A percentile compares a stretch with the other conserved stretches of the same genome.
Conservation (phyloP, 352 stramenopile genomes). For the Phytopythium boreale region DNA sequence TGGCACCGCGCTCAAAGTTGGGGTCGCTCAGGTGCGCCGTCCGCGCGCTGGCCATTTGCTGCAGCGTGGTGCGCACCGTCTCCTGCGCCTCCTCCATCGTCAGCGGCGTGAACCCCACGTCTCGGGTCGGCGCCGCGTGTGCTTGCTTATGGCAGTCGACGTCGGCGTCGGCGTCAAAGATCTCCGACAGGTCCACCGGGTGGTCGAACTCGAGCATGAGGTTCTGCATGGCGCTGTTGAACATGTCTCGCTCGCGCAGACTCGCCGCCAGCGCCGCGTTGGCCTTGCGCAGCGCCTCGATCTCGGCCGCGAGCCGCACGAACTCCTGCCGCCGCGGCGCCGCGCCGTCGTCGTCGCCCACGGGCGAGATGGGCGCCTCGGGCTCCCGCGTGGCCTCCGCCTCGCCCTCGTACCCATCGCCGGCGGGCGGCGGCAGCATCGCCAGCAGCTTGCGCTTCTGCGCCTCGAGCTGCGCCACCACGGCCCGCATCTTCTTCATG, state of each 20-base stretch:
- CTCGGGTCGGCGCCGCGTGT: neutral
- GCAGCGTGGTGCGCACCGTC: slow-evolving; percentile 26
- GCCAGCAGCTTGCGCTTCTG: slow-evolving; percentile 39
- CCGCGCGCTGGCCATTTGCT: slow-evolving; percentile 30
- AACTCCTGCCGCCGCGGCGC: slow-evolving; percentile 30
- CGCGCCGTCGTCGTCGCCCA: slow-evolving; percentile 1
- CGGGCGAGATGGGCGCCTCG: slow-evolving; percentile 5
- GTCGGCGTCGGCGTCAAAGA: slow-evolving; percentile 9
- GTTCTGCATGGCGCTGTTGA: slow-evolving; percentile 50
- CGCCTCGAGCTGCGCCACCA: slow-evolving; percentile 41
- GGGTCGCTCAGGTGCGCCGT: slow-evolving; percentile 26
- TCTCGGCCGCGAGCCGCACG: slow-evolving; percentile 34
- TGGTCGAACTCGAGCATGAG: slow-evolving; percentile 42
- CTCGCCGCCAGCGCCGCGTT: slow-evolving; percentile 40
- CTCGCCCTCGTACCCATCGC: slow-evolving; percentile 6
- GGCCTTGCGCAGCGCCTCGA: slow-evolving; percentile 39
- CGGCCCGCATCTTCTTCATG: slow-evolving; percentile 46
- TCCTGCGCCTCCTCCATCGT: slow-evolving; percentile 26
- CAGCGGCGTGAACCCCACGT: slow-evolving; percentile 32
- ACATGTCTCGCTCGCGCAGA: slow-evolving; percentile 44
- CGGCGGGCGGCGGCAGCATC: neutral
- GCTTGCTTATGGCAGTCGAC: slow-evolving; percentile 8
- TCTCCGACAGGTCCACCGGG: neutral
- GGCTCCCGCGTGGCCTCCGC: slow-evolving; percentile 1
- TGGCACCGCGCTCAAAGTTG: slow-evolving; percentile 23